Conservation (phyloP, 2,329 filamentous ascomycete species). For the Aspergillus proliferans region DNA sequence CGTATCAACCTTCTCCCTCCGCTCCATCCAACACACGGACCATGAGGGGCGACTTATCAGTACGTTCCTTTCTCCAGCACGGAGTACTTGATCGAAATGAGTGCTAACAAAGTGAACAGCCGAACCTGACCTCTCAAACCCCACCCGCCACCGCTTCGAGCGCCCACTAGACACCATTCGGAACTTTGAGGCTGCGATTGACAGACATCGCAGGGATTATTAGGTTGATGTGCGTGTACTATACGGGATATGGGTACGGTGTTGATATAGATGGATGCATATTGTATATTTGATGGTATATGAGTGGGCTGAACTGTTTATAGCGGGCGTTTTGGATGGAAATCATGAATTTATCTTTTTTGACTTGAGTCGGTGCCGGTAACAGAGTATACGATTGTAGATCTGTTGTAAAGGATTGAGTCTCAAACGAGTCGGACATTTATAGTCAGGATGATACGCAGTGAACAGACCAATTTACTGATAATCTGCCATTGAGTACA, state of each 20-base stretch:
- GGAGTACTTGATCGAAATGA: too few species aligned
- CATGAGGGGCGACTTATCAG: conserved; percentile 66
- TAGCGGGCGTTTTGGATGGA: too few species aligned
- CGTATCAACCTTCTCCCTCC: conserved; percentile 55
- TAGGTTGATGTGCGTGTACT: neutral
- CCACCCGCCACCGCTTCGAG: conserved; percentile 79
- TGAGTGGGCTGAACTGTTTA: too few species aligned
- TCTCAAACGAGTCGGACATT: too few species aligned
- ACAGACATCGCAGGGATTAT: conserved; percentile 42
- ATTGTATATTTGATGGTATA: neutral
- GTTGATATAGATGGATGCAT: neutral
- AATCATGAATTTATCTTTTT: too few species aligned
- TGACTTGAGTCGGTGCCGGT: too few species aligned
- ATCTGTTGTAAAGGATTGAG: too few species aligned
- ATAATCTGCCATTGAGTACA: too few species aligned
- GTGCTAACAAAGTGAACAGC: conserved; percentile 14
- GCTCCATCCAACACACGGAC: conserved; percentile 70
- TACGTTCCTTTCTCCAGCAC: too few species aligned
- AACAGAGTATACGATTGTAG: too few species aligned
- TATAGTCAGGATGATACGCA: too few species aligned
- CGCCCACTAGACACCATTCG: conserved; percentile 87
- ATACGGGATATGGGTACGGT: neutral
- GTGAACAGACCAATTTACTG: too few species aligned
- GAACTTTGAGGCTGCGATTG: conserved; percentile 82
- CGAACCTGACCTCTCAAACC: conserved; percentile 85